A percentile compares a stretch with the other conserved stretches of the same genome.
phyloP scores from a whole-genome alignment of 2,329 filamentous ascomycete species.

The Phyllosticta capitalensis region DNA sequence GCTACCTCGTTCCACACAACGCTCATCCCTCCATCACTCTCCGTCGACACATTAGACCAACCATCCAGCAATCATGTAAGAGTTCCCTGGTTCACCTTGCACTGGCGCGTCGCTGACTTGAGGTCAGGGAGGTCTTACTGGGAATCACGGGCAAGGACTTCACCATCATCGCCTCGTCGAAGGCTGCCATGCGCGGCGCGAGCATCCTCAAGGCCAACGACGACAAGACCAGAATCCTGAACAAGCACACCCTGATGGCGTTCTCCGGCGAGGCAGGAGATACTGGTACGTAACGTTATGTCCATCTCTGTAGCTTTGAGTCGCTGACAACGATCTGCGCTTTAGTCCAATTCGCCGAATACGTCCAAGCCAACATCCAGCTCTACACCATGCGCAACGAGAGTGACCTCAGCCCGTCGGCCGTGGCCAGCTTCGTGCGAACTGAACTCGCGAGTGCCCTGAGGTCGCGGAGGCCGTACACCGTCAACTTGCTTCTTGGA shows the following conservation, averaged over 20 bases:
- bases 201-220: constrained; percentile 91
- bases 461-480: constrained; percentile 88
- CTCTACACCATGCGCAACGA: constrained; percentile 98
- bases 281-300: constrained; percentile 53
- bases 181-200: constrained; percentile 95
- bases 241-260: constrained; percentile 89
- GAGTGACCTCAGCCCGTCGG: constrained; percentile 79
- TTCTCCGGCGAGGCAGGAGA: constrained; percentile 95
- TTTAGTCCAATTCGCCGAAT: constrained; percentile 95
- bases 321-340: constrained; percentile 13
- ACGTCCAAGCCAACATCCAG: constrained; percentile 96
- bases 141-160: constrained; percentile 99
- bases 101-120: not conserved
- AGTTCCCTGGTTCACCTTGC: not conserved
- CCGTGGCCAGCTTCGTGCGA: constrained; percentile 86
- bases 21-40: not conserved
- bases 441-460: constrained; percentile 85
- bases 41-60: not conserved
- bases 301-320: constrained; percentile 9
- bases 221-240: constrained; percentile 90
- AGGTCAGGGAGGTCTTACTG: constrained; percentile 85
- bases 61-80: constrained; percentile 9
- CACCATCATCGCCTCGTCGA: constrained; percentile 92
- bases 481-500: constrained; percentile 89
- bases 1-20: not conserved